These are phyloP conservation scores for Cladosporium oxysporum DNA, from an alignment of 2,329 filamentous ascomycete species.

Conservation along the genomic window DNA sequence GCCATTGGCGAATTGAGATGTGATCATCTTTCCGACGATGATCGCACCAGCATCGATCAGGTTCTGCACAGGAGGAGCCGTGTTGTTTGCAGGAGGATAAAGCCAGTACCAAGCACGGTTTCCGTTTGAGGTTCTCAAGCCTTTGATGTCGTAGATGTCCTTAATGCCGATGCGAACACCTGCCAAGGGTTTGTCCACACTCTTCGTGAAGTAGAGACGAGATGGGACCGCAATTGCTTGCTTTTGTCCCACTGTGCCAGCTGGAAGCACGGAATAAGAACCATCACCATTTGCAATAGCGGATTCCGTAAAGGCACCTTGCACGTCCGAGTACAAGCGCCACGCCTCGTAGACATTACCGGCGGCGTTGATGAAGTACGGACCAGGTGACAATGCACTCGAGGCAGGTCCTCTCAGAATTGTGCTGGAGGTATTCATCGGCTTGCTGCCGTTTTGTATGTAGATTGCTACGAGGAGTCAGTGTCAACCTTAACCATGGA, in stretches of 20 bases:
- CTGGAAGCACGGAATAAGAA: slow-evolving; percentile 44
- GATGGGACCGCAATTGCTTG: slow-evolving; percentile 56
- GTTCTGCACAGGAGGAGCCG: slow-evolving; percentile 45
- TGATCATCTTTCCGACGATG: slow-evolving; percentile 47
- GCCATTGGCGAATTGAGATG: slow-evolving; percentile 46
- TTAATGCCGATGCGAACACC: slow-evolving; percentile 64
- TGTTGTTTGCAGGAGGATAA: slow-evolving; percentile 47
- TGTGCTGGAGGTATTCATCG: background rate
- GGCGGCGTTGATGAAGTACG: slow-evolving; percentile 50
- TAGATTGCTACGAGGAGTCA: background rate
- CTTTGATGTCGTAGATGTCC: slow-evolving; percentile 60
- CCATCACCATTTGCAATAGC: slow-evolving; percentile 40
- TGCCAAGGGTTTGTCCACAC: slow-evolving; percentile 54
- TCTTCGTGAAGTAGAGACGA: slow-evolving; percentile 57
- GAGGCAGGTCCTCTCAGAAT: background rate
- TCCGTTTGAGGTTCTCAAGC: slow-evolving; percentile 56
- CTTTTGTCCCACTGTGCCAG: slow-evolving; percentile 43
- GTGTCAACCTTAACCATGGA: background rate
- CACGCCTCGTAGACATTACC: slow-evolving; percentile 50
- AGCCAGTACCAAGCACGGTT: slow-evolving; percentile 60
- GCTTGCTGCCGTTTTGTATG: background rate
- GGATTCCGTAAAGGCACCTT: slow-evolving; percentile 44
- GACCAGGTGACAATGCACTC: slow-evolving; percentile 42
- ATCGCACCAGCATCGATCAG: slow-evolving; percentile 61
- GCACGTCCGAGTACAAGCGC: slow-evolving; percentile 49